These are phyloP conservation scores for Simmondsia chinensis DNA, from an alignment of 148 eudicot genomes.

Conservation along the genomic window DNA sequence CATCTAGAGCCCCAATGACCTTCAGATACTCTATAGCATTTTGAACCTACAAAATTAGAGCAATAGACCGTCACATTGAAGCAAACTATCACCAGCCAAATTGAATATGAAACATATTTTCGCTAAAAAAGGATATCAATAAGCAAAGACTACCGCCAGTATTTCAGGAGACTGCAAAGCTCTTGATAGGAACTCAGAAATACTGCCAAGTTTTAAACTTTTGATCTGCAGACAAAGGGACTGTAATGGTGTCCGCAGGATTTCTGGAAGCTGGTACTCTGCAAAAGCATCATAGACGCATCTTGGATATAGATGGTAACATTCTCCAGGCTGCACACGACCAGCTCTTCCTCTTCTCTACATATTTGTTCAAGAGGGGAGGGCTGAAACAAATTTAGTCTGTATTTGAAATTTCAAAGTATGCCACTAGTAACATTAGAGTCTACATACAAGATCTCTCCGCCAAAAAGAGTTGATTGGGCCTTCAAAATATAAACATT, in stretches of 20 bases:
- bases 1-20: constrained; percentile 86
- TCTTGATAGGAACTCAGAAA: constrained; percentile 79
- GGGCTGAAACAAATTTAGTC: too few relatives aligned
- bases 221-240: constrained; percentile 95
- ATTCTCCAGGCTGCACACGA: constrained; percentile 96
- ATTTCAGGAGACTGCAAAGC: constrained; percentile 91
- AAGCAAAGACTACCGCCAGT: constrained; percentile 48
- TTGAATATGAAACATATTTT: too few relatives aligned
- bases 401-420: too few relatives aligned
- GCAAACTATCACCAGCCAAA: not conserved
- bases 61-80: not conserved
- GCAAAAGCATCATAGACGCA: constrained; percentile 90
- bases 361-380: too few relatives aligned
- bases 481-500: too few relatives aligned
- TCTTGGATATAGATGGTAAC: constrained; percentile 93
- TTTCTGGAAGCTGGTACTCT: constrained; percentile 92
- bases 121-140: not conserved
- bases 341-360: constrained; percentile 99
- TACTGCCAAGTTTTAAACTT: constrained; percentile 90
- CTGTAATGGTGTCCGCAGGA: constrained; percentile 90
- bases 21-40: constrained; percentile 92
- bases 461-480: too few relatives aligned
- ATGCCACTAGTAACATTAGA: too few relatives aligned
- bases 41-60: constrained; percentile 57
- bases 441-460: too few relatives aligned